Conservation (phyloP, 1,284 basidiomycete species). For the Ustilago loliicola region DNA sequence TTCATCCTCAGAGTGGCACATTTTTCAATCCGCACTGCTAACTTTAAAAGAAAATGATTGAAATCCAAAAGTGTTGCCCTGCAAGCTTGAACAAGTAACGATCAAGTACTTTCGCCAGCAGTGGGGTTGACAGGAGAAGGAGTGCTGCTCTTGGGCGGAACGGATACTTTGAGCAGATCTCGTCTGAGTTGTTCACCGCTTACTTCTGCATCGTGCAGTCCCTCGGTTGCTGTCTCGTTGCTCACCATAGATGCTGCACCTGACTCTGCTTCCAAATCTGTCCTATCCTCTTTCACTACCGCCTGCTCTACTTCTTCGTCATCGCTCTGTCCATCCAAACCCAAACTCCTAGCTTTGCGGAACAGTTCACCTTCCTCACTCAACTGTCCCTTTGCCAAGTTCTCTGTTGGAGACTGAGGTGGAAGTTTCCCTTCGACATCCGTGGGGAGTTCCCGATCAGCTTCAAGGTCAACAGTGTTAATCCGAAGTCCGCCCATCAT, state of each 20-base stretch:
- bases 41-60: too few species aligned
- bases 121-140: neutral
- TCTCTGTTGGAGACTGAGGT: slow-evolving; percentile 36
- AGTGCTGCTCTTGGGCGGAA: slow-evolving; percentile 32
- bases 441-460: slow-evolving; percentile 30
- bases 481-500: slow-evolving; percentile 29
- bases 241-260: neutral
- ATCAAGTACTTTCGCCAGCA: neutral
- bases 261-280: neutral
- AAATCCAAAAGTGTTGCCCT: too few species aligned
- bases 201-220: slow-evolving; percentile 24
- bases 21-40: too few species aligned
- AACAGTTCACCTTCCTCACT: slow-evolving; percentile 66
- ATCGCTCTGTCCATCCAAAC: slow-evolving; percentile 24
- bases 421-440: slow-evolving; percentile 1
- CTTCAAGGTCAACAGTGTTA: slow-evolving; percentile 17
- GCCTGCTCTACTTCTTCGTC: slow-evolving; percentile 21
- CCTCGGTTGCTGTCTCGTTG: neutral
- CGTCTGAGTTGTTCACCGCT: slow-evolving; percentile 58
- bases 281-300: neutral
- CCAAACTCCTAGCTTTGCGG: slow-evolving; percentile 52
- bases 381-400: slow-evolving; percentile 54
- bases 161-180: slow-evolving; percentile 47
- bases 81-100: too few species aligned
- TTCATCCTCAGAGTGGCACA: too few species aligned